Evolutionary conservation across 495 filamentous ascomycete genomes (phyloP).

Genomic region (Ascobolus immersus): DNA sequence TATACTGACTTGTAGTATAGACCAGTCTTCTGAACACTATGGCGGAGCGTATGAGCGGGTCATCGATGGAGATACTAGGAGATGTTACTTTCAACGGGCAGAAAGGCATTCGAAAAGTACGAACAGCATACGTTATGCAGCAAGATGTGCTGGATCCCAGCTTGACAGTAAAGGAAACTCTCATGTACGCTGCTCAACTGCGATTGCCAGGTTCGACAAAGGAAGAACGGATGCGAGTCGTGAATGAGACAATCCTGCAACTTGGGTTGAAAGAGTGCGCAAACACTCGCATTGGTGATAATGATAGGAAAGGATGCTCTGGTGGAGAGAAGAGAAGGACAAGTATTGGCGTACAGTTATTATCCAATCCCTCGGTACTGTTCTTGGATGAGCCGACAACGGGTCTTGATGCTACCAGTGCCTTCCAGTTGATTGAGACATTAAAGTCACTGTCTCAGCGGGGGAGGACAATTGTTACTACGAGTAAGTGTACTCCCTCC

Average conservation of each 20-base stretch:
- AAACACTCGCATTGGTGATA: slow-evolving; percentile 41
- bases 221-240: slow-evolving; percentile 30
- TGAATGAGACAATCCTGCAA: slow-evolving; percentile 49
- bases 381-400: slow-evolving; percentile 59
- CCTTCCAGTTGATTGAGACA: slow-evolving; percentile 44
- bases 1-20: slow-evolving; percentile 5
- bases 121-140: slow-evolving; percentile 52
- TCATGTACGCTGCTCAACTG: slow-evolving; percentile 44
- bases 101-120: slow-evolving; percentile 24
- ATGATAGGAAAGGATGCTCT: slow-evolving; percentile 43
- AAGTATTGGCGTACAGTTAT: slow-evolving; percentile 47
- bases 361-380: slow-evolving; percentile 47
- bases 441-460: slow-evolving; percentile 37
- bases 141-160: slow-evolving; percentile 46
- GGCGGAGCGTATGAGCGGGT: slow-evolving; percentile 34
- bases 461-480: slow-evolving; percentile 43
- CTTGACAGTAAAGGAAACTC: slow-evolving; percentile 45
- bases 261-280: slow-evolving; percentile 50
- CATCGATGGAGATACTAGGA: slow-evolving; percentile 27
- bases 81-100: slow-evolving; percentile 30
- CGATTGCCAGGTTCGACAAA: slow-evolving; percentile 36
- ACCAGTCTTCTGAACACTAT: slow-evolving; percentile 46
- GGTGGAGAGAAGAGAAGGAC: slow-evolving; percentile 51
- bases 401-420: slow-evolving; percentile 46
- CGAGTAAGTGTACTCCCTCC: slow-evolving; percentile 14